Base-by-base conservation (phyloP, 148 eudicot species). In the Bassia scoparia region DNA sequence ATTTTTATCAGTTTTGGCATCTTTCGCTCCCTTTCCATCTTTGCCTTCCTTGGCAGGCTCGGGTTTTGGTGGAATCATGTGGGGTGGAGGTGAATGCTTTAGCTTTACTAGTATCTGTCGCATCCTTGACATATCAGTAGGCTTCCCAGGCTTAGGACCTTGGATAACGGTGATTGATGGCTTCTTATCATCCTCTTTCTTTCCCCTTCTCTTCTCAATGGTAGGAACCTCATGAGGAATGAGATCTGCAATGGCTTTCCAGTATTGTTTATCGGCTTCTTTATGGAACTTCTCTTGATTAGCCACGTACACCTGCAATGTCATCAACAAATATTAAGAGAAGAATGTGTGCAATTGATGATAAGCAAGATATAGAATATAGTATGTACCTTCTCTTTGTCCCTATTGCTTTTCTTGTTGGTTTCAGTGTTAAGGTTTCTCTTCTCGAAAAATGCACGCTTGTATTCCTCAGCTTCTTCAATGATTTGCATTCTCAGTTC, bases 141-240 rank as follows among this genome's bases (percentile, higher is more conserved):
- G 98, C 79, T 94, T 94, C 46, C 98, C 98, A 12, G 98, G 98
- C 79, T 91, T 94, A 16, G 98, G 98, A 52, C 98, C 98, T 72
- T 94, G 98, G 60, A 94, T 54, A 67, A 94, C 87, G 21, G 87
- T 80, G 37, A 94, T 84, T 52, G 91, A 89, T 5, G 98, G 87
- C 72, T 88, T 89, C 86, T 91, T 94, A 21, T 94, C 98, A 76
- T 89, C 89, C 29, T 89, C 91, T 74, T 94, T 94, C 89, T 91
- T 94, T 68, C 87, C 87, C 69, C 91, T 88, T 74, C 85, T 85
- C 84, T 90, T 94, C 80, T 94, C 98, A 20, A 94, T 83, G 67
- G 81, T 88, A 63, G 97, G 82, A 80, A 94, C 89, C 88, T 94
- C 98, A 16, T 85, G 79, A 64, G 98, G 98, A 75, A 94, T 80